A percentile compares a stretch with the other conserved stretches of the same genome.
Conservation (phyloP, 768 basidiomycete species). For the Melanogaster broomeanus region DNA sequence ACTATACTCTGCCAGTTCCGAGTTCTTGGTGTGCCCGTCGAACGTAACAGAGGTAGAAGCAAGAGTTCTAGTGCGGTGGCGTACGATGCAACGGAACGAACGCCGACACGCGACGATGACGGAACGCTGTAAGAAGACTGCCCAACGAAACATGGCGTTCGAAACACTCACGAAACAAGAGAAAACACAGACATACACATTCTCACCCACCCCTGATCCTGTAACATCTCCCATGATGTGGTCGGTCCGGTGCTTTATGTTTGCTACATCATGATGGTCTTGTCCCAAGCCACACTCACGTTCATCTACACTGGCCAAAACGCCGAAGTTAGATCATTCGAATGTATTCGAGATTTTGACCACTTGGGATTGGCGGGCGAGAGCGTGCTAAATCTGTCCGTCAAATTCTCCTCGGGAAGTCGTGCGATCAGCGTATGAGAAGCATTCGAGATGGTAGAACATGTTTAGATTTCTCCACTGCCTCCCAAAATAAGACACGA, state of each 20-base stretch:
- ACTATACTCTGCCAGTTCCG: neutral
- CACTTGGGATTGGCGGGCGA: neutral
- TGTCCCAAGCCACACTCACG: neutral
- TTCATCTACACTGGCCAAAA: neutral
- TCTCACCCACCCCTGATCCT: slow-evolving; percentile 7
- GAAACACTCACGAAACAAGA: too few species aligned
- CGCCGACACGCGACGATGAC: neutral
- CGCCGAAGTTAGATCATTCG: neutral
- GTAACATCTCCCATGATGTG: neutral
- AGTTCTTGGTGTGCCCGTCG: neutral
- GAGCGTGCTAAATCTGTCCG: neutral
- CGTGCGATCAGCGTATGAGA: neutral
- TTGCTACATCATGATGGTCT: too few species aligned
- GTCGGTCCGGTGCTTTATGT: neutral
- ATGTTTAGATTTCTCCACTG: neutral
- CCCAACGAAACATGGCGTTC: neutral
- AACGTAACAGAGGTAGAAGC: neutral
- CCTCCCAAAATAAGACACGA: neutral
- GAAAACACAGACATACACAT: neutral
- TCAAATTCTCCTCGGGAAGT: neutral
- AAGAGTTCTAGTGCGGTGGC: neutral
- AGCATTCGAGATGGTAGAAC: neutral
- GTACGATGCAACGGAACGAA: neutral
- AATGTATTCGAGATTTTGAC: neutral
- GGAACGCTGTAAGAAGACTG: neutral